These are phyloP conservation scores for Kazachstania psychrophila DNA, from an alignment of 805 yeast genomes.

Conservation along the genomic window DNA sequence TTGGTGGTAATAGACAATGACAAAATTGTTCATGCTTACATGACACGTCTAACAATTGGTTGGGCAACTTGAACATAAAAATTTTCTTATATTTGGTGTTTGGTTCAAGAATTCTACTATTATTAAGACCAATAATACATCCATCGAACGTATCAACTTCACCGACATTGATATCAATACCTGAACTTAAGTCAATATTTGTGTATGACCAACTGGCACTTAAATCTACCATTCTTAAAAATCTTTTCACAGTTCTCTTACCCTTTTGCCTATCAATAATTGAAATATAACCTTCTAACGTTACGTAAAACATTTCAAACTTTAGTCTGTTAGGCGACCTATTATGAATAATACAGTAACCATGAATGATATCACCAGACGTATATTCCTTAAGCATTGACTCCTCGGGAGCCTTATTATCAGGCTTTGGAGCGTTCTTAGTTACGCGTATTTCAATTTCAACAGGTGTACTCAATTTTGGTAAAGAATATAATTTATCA, in stretches of 20 bases:
- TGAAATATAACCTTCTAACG: constrained; percentile 37
- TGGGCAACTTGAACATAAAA: constrained; percentile 51
- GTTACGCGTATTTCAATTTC: constrained; percentile 44
- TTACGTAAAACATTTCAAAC: constrained; percentile 53
- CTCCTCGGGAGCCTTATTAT: constrained; percentile 38
- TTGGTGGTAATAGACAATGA: constrained; percentile 35
- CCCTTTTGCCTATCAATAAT: constrained; percentile 27
- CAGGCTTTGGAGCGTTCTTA: constrained; percentile 41
- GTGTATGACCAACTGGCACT: constrained; percentile 48
- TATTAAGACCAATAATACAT: constrained; percentile 40
- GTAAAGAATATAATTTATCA: constrained; percentile 43
- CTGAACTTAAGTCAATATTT: constrained; percentile 43
- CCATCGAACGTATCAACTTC: constrained; percentile 39
- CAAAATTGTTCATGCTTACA: constrained; percentile 39
- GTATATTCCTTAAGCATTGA: constrained; percentile 45
- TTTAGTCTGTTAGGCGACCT: constrained; percentile 38
- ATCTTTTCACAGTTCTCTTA: constrained; percentile 36
- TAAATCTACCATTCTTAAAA: constrained; percentile 51
- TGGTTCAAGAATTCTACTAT: constrained; percentile 41
- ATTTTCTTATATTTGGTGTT: constrained; percentile 45
- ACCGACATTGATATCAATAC: constrained; percentile 39
- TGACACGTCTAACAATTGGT: constrained; percentile 41
- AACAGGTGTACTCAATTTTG: constrained; percentile 37
- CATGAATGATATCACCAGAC: constrained; percentile 60
- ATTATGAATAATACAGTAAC: constrained; percentile 45